Percentiles rank a stretch among this genome's conserved stretches.
phyloP scores from a whole-genome alignment of 2,329 filamentous ascomycete species.

The Fusarium piperis region DNA sequence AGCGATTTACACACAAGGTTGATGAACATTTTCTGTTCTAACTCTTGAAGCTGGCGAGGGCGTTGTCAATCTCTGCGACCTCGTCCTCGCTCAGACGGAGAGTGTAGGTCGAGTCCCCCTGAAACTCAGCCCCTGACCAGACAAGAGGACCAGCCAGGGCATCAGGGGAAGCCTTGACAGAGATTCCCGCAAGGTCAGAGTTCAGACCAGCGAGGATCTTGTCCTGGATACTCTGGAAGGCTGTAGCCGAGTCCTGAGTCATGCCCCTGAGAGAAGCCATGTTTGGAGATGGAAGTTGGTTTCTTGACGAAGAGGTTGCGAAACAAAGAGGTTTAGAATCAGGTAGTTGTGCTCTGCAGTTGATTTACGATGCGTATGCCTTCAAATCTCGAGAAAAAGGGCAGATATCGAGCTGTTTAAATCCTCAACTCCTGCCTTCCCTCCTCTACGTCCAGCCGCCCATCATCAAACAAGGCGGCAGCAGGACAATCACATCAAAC shows the following conservation, averaged over 20 bases:
- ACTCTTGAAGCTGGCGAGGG: constrained; percentile 43
- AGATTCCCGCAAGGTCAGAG: constrained; percentile 15
- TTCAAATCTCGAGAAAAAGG: constrained; percentile 3
- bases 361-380: neutral
- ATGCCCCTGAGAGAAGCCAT: constrained; percentile 23
- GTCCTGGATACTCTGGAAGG: constrained; percentile 1
- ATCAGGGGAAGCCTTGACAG: constrained; percentile 9
- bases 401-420: constrained; percentile 16
- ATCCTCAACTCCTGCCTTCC: constrained; percentile 9
- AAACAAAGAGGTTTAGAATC: neutral
- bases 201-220: constrained; percentile 12
- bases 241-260: constrained; percentile 13
- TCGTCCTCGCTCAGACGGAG: constrained; percentile 31
- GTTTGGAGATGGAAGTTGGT: neutral
- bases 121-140: constrained; percentile 39
- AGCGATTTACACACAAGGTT: constrained; percentile 6
- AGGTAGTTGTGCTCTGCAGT: neutral
- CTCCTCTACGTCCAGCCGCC: neutral
- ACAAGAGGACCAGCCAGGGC: constrained; percentile 34
- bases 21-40: constrained; percentile 1
- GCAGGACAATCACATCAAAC: constrained; percentile 10
- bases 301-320: neutral
- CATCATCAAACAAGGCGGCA: neutral
- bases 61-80: constrained; percentile 34
- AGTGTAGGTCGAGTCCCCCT: constrained; percentile 18